Evolutionary conservation across 2,329 filamentous ascomycete genomes (phyloP).

Genomic region (Zymoseptoria tritici): DNA sequence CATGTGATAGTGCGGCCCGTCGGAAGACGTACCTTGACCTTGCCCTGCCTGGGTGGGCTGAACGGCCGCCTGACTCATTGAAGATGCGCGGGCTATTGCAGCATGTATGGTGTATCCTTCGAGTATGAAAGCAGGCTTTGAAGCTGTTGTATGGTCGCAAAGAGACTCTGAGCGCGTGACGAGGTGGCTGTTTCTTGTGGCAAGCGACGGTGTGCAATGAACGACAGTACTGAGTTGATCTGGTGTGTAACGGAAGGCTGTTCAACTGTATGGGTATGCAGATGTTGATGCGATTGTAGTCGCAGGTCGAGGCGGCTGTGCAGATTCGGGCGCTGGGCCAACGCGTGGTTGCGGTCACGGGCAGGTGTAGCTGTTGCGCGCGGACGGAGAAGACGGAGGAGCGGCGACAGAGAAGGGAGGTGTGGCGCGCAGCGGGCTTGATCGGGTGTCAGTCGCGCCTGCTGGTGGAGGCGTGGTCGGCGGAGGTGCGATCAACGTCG

Average conservation of each 20-base stretch:
- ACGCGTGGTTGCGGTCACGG: not conserved
- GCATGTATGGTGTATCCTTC: constrained; percentile 9
- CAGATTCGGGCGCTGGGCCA: not conserved
- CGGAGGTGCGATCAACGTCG: not conserved
- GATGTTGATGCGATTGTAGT: not conserved
- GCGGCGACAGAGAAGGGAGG: not conserved
- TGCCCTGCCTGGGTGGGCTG: constrained; percentile 19
- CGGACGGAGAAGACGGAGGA: not conserved
- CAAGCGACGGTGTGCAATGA: not conserved
- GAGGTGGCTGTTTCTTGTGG: constrained; percentile 2
- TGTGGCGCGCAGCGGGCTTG: not conserved
- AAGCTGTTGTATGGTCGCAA: not conserved
- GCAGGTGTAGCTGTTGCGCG: not conserved
- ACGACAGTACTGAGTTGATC: not conserved
- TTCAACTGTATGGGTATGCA: not conserved
- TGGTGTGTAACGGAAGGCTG: not conserved
- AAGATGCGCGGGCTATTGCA: constrained; percentile 10
- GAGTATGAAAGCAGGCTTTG: not conserved
- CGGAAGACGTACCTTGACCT: constrained; percentile 18
- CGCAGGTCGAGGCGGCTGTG: not conserved
- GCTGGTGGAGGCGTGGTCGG: not conserved
- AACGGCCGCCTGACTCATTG: constrained; percentile 24
- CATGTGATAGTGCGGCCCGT: constrained; percentile 6
- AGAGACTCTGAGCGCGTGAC: not conserved
- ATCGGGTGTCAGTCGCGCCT: not conserved